Base-by-base conservation (phyloP, 257 asterid species). In the Henckelia pumila region DNA sequence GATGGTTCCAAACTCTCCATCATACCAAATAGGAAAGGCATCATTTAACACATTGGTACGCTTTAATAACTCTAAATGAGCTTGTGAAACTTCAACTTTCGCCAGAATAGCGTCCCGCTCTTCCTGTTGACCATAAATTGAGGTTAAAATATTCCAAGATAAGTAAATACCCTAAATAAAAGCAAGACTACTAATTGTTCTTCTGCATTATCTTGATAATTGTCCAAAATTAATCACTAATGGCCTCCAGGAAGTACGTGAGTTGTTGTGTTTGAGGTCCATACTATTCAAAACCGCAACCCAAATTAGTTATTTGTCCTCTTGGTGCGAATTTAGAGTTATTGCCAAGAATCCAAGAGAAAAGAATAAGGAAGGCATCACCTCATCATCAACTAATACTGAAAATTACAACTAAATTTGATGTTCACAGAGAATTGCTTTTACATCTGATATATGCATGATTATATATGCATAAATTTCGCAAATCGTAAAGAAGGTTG, bases 1-100 rank as follows among this genome's bases (percentile, higher is more conserved):
- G 71, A 94, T 94, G 25, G 99, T 94, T 71, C 99, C 97, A 70
- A 94, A 94, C 19, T 94, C 99, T 58, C 97, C 99, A 64, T 94
- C 99, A 70, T 91, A 74, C 78, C 92, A 82, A 73, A 94, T 94
- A 40, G 99, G 97, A 66, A 94, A 94, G 70, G 99, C 99, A 69
- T 94, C 96, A 73, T 87, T 94, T 52, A 94, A 87, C 62, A 94
- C 99, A 75, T 94, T 88, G 17, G 96, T 87, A 22, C 80, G 83
- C 77, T 94, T 91, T 78, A 91, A 77, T 81, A 86, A 79, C 80
- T 91, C 97, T 68, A 94, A 64, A 78, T 91, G 99, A 80, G 99
- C 95, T 83, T 86, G 99, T 24, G 99, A 94, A 82, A 94, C 97
- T 83, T 91, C 97, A 72, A 86, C 83, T 84, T 91, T 94, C 4